Evolutionary conservation across 768 basidiomycete genomes (phyloP), one percentile per base, ranked within the genome.

Genomic region (Atractiella rhizophila): DNA sequence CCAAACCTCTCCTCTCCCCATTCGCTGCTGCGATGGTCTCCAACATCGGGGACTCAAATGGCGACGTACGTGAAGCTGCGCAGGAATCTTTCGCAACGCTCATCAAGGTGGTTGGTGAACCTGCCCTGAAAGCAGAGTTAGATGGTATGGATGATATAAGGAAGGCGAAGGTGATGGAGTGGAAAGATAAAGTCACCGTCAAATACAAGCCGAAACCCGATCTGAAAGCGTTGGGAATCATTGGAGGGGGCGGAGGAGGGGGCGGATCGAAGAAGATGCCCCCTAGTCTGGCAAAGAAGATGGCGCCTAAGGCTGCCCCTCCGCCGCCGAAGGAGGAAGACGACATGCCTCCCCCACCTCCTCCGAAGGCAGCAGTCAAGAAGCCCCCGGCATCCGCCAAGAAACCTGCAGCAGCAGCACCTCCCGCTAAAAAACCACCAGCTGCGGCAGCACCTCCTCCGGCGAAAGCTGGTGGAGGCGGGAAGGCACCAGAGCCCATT

Each of bases 21-120:
- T 59, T 91, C 19, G 70, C 80, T 2, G 83, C 86, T 44, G 63
- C 69, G 7, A 64, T 94, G 12, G 71, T 74, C 5, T 51, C 61
- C 5, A 65, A 85, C 7, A 66, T 94, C 11, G 85, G 83, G 58
- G 91, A 98, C 55, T 68, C 77, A 10, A 74, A 71, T 47, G 88
- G 81, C 55, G 77, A 77, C 24, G 81, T 85, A 20, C 69, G 91
- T 32, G 75, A 74, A 42, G 78, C 85, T 49, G 80, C 85, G n/a
- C 85, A 85, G 0, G 67, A 67, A 28, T 77, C 74, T 51, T 64
- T 98, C 26, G 91, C 88, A 15, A 74, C 72, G 0, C 60, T 96
- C 50, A 86, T 86, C 78, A 94, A 80, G 64, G 86, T 96, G 68
- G 69, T 96, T 10, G 91, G 91, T 18, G 88, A 96, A 55, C 66